A percentile compares a stretch with the other conserved stretches of the same genome.
Evolutionary conservation across 352 stramenopile species (phyloP).

Genomic region (Blastocystis sp.): DNA sequence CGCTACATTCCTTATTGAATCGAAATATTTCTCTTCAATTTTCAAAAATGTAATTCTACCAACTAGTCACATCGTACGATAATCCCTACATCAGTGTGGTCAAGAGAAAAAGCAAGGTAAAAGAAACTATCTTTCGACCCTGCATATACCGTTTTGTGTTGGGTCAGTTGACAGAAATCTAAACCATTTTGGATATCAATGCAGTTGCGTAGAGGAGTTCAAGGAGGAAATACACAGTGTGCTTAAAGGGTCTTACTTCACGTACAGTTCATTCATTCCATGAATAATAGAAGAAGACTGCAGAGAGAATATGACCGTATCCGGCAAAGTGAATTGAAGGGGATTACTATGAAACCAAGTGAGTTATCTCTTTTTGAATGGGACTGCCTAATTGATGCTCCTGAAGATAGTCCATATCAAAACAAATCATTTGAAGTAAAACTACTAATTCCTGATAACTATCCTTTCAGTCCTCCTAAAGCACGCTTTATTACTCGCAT

Average conservation of each 20-base stretch:
- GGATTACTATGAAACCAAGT: not conserved
- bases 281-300: not conserved
- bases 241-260: too few species aligned
- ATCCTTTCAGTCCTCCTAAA: slow-evolving; percentile 53
- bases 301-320: not conserved
- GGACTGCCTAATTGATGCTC: slow-evolving; percentile 1
- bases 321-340: not conserved
- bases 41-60: too few species aligned
- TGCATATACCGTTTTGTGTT: not conserved
- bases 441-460: slow-evolving; percentile 7
- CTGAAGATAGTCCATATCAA: slow-evolving; percentile 17
- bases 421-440: not conserved
- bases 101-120: not conserved
- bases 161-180: not conserved
- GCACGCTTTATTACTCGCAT: slow-evolving; percentile 5
- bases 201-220: too few species aligned
- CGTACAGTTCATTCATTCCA: not conserved
- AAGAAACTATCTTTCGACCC: not conserved
- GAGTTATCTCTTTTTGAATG: slow-evolving; percentile 17
- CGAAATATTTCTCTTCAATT: too few species aligned
- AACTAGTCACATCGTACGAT: too few species aligned
- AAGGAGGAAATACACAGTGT: too few species aligned
- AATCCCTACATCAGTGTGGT: not conserved
- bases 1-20: too few species aligned
- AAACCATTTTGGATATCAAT: not conserved